Percentiles rank a stretch among this genome's conserved stretches.
Evolutionary conservation across 345 rosid genomes (phyloP).

Genomic region (Noccaea caerulescens): DNA sequence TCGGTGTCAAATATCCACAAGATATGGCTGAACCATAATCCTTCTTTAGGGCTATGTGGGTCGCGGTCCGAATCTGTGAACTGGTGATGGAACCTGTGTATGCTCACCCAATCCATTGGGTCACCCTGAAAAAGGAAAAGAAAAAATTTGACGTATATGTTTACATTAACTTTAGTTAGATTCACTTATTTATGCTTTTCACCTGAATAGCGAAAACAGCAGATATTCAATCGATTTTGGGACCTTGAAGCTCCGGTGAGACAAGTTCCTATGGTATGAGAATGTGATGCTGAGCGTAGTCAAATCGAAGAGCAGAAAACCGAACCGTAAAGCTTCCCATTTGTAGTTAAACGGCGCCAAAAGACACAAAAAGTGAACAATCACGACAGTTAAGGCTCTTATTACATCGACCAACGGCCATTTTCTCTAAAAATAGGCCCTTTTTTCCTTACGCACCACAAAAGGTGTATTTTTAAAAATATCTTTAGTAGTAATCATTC

Average conservation of each 20-base stretch:
- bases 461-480: too few species aligned
- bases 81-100: slow-evolving; percentile 85
- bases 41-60: slow-evolving; percentile 88
- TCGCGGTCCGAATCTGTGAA: slow-evolving; percentile 80
- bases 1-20: slow-evolving; percentile 72
- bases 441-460: slow-evolving; percentile 41
- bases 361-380: slow-evolving; percentile 62
- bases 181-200: neutral
- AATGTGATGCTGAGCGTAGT: slow-evolving; percentile 69
- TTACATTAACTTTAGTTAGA: too few species aligned
- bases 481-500: too few species aligned
- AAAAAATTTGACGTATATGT: neutral
- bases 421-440: slow-evolving; percentile 47
- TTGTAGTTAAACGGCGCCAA: slow-evolving; percentile 70
- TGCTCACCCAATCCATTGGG: slow-evolving; percentile 92
- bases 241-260: slow-evolving; percentile 78
- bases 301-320: slow-evolving; percentile 49
- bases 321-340: slow-evolving; percentile 71
- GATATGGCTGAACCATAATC: slow-evolving; percentile 86
- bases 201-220: slow-evolving; percentile 84
- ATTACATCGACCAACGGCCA: slow-evolving; percentile 65
- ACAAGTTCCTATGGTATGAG: slow-evolving; percentile 68
- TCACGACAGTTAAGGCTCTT: slow-evolving; percentile 49
- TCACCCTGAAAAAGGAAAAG: slow-evolving; percentile 39
- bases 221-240: slow-evolving; percentile 85